A percentile compares a stretch with the other conserved stretches of the same genome.
These are phyloP conservation scores for Lachancea quebecensis DNA, from an alignment of 805 yeast genomes.

Conservation along the genomic window DNA sequence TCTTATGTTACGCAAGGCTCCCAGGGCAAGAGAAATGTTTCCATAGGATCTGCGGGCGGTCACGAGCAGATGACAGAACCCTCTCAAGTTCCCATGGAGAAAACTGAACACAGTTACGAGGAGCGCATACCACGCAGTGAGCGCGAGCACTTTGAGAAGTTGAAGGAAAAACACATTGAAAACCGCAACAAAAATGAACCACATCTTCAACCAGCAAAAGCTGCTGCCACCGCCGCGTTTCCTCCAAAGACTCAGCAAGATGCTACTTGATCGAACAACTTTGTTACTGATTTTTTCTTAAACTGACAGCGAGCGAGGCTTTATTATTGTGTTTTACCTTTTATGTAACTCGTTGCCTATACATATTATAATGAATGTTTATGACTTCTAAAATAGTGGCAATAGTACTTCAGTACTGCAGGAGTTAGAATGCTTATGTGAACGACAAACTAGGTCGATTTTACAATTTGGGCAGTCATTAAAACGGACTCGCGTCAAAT, in stretches of 20 bases:
- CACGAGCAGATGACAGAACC: conserved; percentile 5
- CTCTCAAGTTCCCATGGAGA: background rate
- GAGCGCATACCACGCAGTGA: conserved; percentile 4
- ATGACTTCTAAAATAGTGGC: too few relatives aligned
- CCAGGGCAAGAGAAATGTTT: conserved; percentile 3
- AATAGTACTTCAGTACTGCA: too few relatives aligned
- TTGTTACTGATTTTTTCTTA: background rate
- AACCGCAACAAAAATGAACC: background rate
- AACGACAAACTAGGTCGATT: too few relatives aligned
- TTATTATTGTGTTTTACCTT: too few relatives aligned
- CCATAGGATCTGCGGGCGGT: conserved; percentile 5
- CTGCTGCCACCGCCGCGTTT: background rate
- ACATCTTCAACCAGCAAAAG: conserved; percentile 1
- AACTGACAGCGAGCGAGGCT: too few relatives aligned
- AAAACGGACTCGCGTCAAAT: too few relatives aligned
- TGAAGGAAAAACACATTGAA: conserved; percentile 5
- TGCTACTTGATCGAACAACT: background rate
- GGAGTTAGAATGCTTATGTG: too few relatives aligned
- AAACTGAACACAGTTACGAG: background rate
- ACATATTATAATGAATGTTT: too few relatives aligned
- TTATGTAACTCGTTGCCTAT: too few relatives aligned
- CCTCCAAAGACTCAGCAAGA: background rate
- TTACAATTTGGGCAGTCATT: too few relatives aligned
- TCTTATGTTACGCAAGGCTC: conserved; percentile 4
- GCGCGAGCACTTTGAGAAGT: background rate